A percentile compares a stretch with the other conserved stretches of the same genome.
phyloP scores from a whole-genome alignment of 345 rosid species.

The Orychophragmus violaceus region DNA sequence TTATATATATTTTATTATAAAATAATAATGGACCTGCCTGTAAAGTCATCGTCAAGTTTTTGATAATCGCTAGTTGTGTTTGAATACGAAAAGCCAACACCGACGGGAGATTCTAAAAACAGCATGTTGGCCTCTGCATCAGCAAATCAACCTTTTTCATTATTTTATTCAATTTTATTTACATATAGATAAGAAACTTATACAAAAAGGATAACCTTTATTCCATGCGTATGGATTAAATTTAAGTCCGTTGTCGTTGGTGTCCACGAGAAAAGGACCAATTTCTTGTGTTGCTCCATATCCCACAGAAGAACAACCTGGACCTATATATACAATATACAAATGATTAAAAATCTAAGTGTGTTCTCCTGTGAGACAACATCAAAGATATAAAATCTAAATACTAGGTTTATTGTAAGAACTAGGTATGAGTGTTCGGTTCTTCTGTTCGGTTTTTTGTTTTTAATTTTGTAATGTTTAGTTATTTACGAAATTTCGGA shows the following conservation, averaged over 20 bases:
- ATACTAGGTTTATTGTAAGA: neutral
- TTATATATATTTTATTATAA: neutral
- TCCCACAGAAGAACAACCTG: conserved; percentile 99
- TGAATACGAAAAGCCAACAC: conserved; percentile 95
- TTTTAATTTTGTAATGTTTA: too few species aligned
- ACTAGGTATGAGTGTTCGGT: too few species aligned
- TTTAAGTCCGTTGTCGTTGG: conserved; percentile 54
- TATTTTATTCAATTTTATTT: conserved; percentile 30
- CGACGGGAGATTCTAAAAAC: conserved; percentile 94
- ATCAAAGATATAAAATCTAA: neutral
- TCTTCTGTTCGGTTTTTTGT: too few species aligned
- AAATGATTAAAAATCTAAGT: neutral
- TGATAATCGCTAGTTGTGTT: conserved; percentile 61
- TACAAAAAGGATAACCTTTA: conserved; percentile 37
- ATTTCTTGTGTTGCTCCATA: conserved; percentile 99
- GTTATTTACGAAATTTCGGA: too few species aligned
- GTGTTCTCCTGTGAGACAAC: conserved; percentile 8
- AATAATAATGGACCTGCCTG: conserved; percentile 39
- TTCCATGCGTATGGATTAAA: conserved; percentile 85
- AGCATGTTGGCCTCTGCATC: conserved; percentile 69
- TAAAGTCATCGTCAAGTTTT: conserved; percentile 60
- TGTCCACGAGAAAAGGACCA: conserved; percentile 87
- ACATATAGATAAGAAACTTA: conserved; percentile 3
- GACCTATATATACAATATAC: conserved; percentile 50
- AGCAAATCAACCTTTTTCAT: conserved; percentile 62